Evolutionary conservation across 805 yeast species (phyloP).

Genomic region (Geotrichum ghanense): DNA sequence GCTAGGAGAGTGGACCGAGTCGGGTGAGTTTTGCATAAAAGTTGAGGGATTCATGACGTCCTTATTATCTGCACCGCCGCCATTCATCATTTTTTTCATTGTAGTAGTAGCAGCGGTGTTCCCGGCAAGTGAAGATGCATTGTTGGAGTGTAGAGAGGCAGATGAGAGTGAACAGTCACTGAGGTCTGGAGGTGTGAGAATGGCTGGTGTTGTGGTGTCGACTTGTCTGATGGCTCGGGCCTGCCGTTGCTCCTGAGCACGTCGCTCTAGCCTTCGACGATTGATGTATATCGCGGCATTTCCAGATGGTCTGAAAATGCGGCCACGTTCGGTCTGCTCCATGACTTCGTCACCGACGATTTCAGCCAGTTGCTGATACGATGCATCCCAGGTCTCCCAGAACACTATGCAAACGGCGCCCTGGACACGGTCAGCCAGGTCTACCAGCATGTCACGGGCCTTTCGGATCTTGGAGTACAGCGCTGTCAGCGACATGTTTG

Average conservation of each 20-base stretch:
- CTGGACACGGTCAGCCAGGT: constrained; percentile 20
- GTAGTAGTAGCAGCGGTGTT: no score
- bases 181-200: not conserved
- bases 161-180: not conserved
- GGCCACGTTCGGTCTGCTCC: constrained; percentile 19
- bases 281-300: constrained; percentile 23
- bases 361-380: constrained; percentile 20
- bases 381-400: constrained; percentile 26
- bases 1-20: not conserved
- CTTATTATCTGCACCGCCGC: no score
- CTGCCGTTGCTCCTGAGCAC: constrained; percentile 11
- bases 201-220: not conserved
- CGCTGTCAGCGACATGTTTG: not conserved
- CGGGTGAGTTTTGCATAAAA: constrained; percentile 1
- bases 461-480: not conserved
- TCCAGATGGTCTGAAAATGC: constrained; percentile 23
- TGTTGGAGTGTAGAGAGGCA: no score
- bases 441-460: constrained; percentile 15
- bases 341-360: constrained; percentile 18
- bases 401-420: constrained; percentile 23
- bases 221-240: not conserved
- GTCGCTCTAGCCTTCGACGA: constrained; percentile 13
- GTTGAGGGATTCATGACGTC: not conserved
- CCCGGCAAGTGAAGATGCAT: not conserved
- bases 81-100: no score